Evolutionary conservation across 371 early-diverging fungal genomes (phyloP).

Genomic region (Rhizopus microsporus): DNA sequence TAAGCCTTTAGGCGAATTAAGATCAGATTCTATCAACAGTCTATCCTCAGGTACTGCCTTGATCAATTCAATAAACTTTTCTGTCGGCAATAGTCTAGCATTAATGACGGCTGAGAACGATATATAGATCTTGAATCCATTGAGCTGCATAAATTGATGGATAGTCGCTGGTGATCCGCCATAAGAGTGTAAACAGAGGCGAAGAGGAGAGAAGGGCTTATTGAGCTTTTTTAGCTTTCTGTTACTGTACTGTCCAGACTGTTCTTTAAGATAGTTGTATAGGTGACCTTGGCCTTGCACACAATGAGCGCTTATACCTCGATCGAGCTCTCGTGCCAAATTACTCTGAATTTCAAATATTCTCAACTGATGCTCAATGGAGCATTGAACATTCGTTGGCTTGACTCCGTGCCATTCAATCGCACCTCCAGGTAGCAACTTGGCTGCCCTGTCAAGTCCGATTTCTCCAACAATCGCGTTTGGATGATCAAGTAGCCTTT

Average conservation of each 20-base stretch:
- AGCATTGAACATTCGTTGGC: slow-evolving; percentile 48
- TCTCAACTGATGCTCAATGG: slow-evolving; percentile 67
- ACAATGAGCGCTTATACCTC: slow-evolving; percentile 81
- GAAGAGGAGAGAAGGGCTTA: slow-evolving; percentile 19
- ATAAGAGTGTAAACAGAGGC: slow-evolving; percentile 85
- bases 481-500: slow-evolving; percentile 41
- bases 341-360: slow-evolving; percentile 70
- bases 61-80: slow-evolving; percentile 57
- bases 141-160: slow-evolving; percentile 60
- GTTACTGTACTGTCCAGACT: slow-evolving; percentile 24
- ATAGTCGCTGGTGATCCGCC: slow-evolving; percentile 77
- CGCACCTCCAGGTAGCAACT: slow-evolving; percentile 52
- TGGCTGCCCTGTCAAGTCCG: slow-evolving; percentile 80
- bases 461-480: slow-evolving; percentile 79
- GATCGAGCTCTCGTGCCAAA: slow-evolving; percentile 67
- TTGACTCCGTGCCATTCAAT: slow-evolving; percentile 51
- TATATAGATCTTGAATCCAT: slow-evolving; percentile 52
- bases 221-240: slow-evolving; percentile 15
- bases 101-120: slow-evolving; percentile 68
- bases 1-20: slow-evolving; percentile 59
- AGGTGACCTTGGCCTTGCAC: slow-evolving; percentile 80
- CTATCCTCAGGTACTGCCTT: slow-evolving; percentile 71
- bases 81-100: slow-evolving; percentile 42
- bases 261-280: slow-evolving; percentile 48
- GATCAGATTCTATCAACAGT: slow-evolving; percentile 83